phyloP scores from a whole-genome alignment of 2,329 filamentous ascomycete genomes.

The Pseudogymnoascus sp. region DNA sequence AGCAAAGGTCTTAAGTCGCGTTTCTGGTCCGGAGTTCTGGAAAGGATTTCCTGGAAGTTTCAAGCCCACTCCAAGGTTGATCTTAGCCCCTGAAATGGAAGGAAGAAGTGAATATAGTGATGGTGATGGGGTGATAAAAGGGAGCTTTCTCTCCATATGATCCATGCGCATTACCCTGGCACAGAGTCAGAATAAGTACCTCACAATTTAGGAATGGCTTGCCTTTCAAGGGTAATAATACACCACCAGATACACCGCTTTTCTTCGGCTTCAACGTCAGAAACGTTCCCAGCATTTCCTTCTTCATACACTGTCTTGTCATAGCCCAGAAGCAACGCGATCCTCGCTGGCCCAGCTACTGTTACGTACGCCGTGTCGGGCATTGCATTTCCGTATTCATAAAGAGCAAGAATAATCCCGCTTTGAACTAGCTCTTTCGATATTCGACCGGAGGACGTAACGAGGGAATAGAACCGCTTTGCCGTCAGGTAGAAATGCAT shows the following conservation, averaged over 20 bases:
- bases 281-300: not conserved
- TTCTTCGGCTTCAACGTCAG: not conserved
- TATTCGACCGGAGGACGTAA: constrained; percentile 10
- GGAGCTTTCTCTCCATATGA: not conserved
- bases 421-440: constrained; percentile 13
- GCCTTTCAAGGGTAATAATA: not conserved
- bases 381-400: constrained; percentile 12
- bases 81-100: not conserved
- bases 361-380: constrained; percentile 9
- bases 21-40: not conserved
- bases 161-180: not conserved
- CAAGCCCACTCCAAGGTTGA: not conserved
- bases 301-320: constrained; percentile 10
- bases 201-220: not conserved
- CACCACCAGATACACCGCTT: not conserved
- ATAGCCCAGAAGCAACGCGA: constrained; percentile 12
- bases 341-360: constrained; percentile 12
- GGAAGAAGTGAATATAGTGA: not conserved
- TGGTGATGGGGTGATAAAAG: not conserved
- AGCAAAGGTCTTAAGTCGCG: not conserved
- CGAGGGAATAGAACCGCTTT: constrained; percentile 1
- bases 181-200: not conserved
- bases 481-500: not conserved
- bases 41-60: constrained; percentile 1
- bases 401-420: constrained; percentile 14